A percentile compares a stretch with the other conserved stretches of the same genome.
Conservation (phyloP, 176 grass and related monocot species). For the Carex littledalei region DNA sequence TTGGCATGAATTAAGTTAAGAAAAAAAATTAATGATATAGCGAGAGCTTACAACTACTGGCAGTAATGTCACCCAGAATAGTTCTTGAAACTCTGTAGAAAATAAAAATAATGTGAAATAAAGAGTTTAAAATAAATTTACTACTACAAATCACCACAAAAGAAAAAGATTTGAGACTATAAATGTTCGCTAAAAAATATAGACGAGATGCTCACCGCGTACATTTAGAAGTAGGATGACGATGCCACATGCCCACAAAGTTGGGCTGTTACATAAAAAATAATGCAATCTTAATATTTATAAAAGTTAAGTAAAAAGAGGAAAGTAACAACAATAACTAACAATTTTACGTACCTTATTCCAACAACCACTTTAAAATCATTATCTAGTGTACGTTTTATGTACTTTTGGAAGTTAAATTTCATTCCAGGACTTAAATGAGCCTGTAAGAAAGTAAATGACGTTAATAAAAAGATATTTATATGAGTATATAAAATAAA, state of each 20-base stretch:
- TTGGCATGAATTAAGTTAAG: too few relatives aligned
- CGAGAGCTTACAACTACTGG: constrained; percentile 62
- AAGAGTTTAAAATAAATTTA: neutral
- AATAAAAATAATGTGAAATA: neutral
- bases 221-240: constrained; percentile 82
- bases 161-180: neutral
- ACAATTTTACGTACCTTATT: constrained; percentile 47
- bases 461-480: neutral
- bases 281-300: constrained; percentile 1
- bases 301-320: too few relatives aligned
- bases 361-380: constrained; percentile 89
- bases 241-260: constrained; percentile 75
- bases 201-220: constrained; percentile 42
- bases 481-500: neutral
- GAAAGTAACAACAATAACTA: neutral
- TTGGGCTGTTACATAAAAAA: constrained; percentile 40
- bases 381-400: constrained; percentile 81
- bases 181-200: constrained; percentile 7
- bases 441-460: constrained; percentile 28
- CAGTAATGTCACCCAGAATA: constrained; percentile 71
- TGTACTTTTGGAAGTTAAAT: constrained; percentile 88
- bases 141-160: neutral
- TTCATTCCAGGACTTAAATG: constrained; percentile 52
- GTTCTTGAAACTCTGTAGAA: constrained; percentile 55
- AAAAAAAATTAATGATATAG: neutral